Base-by-base conservation (phyloP, 768 basidiomycete genomes). In the Zangia roseola region DNA sequence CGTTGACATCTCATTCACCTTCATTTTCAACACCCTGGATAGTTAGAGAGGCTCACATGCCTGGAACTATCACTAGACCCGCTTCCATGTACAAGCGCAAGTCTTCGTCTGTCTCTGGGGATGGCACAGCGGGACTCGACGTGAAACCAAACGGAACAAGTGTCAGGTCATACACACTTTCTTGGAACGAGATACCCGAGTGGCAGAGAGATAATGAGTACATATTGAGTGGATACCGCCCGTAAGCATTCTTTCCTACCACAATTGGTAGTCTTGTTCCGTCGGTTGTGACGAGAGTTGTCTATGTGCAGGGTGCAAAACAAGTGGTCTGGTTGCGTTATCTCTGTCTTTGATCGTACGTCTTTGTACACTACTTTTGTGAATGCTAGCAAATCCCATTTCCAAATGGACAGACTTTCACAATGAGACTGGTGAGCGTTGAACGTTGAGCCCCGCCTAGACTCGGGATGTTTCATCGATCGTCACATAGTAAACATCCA, bases 181-280 rank as follows among this genome's bases (percentile, higher is more conserved):
- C 70, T 12, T 89, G 82, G 82, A 51, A 61, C 21, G 80, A 85
- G 47, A 71, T 88, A 37, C 79, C 83, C 34, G 75, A 77, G 28
- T 91, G 86, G 85, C 81, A 82, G 65, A 76, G 70, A 54, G 83
- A 89, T 66, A 90, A 89, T 57, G 84, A 88, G 56, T 85, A 79
- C 60, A 88, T 90, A 51, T 33, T 83, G 49, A 68, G 67, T 30
- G 88, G 88, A 2, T 89, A 90, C 63, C 74, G 87, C 68, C 73
- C 79, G 88, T 87, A 59, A 58, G 72, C 45, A 49, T 53, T 34
- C 38, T 30, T 39, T 23, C 26, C 33, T 26, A 43, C 16, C 14
- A 37, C 37, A 31, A 44, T 44, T 50, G 23, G 44, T 41, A 43
- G 38, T 5, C 13, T 51, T 52, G 52, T 33, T 44, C 43, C 41